Conservation (phyloP, 805 yeast species). For the Wickerhamiella alocasiicola region DNA sequence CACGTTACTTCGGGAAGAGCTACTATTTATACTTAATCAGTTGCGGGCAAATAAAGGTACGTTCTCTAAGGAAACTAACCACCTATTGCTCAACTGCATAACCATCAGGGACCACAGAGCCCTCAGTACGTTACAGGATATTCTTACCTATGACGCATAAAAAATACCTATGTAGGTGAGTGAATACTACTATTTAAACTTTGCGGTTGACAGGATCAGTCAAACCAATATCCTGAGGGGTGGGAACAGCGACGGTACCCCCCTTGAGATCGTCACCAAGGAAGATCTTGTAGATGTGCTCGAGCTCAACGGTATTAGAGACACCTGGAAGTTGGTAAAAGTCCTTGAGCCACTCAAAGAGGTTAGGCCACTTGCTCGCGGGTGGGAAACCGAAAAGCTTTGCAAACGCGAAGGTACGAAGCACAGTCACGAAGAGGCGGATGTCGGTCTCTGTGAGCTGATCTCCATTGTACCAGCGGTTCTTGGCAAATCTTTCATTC, state of each 20-base stretch:
- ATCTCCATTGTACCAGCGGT: slow-evolving; percentile 43
- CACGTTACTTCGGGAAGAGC: slow-evolving; percentile 49
- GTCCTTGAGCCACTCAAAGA: slow-evolving; percentile 67
- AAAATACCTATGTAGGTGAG: no score
- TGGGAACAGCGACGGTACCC: background rate
- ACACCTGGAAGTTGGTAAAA: slow-evolving; percentile 57
- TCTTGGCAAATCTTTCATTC: slow-evolving; percentile 19
- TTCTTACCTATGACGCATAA: slow-evolving; percentile 10
- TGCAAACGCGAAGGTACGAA: slow-evolving; percentile 81
- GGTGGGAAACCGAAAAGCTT: slow-evolving; percentile 78
- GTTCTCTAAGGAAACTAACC: background rate
- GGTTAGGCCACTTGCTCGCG: slow-evolving; percentile 65
- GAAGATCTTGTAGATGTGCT: slow-evolving; percentile 44
- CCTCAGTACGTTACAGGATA: slow-evolving; percentile 8
- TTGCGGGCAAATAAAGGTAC: slow-evolving; percentile 3
- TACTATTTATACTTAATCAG: slow-evolving; percentile 27
- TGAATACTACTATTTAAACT: no score
- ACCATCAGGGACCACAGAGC: slow-evolving; percentile 12
- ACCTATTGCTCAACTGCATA: slow-evolving; percentile 13
- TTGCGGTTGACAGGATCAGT: background rate
- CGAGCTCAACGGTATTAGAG: slow-evolving; percentile 69
- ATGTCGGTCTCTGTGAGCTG: slow-evolving; percentile 78
- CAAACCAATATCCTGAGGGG: background rate
- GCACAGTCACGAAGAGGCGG: slow-evolving; percentile 68
- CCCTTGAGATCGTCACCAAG: background rate